Percentiles rank a stretch among this genome's conserved stretches.
Evolutionary conservation across 2,329 filamentous ascomycete genomes (phyloP).

Genomic region (Trichothecium roseum): DNA sequence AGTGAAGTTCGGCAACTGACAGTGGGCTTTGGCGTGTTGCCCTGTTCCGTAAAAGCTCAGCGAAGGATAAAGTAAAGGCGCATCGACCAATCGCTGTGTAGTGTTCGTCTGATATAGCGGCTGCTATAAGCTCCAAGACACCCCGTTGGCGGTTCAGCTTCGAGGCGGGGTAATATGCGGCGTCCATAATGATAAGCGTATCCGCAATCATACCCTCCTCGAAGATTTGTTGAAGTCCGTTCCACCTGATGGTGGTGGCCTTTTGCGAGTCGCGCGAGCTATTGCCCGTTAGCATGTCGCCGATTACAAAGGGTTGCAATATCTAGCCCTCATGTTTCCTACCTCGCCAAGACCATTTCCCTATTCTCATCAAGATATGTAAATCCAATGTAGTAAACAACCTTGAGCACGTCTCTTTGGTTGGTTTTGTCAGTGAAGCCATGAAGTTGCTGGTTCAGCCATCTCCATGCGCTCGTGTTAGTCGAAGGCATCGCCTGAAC

Average conservation of each 20-base stretch:
- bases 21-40: conserved; percentile 33
- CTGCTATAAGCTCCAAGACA: conserved; percentile 45
- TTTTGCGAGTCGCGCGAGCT: conserved; percentile 37
- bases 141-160: conserved; percentile 41
- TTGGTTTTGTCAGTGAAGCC: conserved; percentile 43
- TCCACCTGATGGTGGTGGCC: conserved; percentile 42
- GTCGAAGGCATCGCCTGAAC: conserved; percentile 38
- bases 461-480: conserved; percentile 40
- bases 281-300: conserved; percentile 10
- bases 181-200: conserved; percentile 48
- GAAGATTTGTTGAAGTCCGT: conserved; percentile 42
- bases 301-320: no score
- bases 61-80: conserved; percentile 40
- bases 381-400: conserved; percentile 47
- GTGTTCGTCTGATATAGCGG: conserved; percentile 43
- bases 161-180: conserved; percentile 45
- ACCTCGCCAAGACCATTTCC: conserved; percentile 50
- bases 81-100: conserved; percentile 34
- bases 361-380: conserved; percentile 43
- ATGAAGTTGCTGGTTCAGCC: conserved; percentile 40
- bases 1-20: conserved; percentile 43
- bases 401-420: conserved; percentile 45
- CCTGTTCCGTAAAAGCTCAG: conserved; percentile 37
- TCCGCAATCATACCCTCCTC: conserved; percentile 44
- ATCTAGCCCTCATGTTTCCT: no score